Evolutionary conservation across 2,329 filamentous ascomycete species (phyloP).

Genomic region (Hymenoscyphus occultus): DNA sequence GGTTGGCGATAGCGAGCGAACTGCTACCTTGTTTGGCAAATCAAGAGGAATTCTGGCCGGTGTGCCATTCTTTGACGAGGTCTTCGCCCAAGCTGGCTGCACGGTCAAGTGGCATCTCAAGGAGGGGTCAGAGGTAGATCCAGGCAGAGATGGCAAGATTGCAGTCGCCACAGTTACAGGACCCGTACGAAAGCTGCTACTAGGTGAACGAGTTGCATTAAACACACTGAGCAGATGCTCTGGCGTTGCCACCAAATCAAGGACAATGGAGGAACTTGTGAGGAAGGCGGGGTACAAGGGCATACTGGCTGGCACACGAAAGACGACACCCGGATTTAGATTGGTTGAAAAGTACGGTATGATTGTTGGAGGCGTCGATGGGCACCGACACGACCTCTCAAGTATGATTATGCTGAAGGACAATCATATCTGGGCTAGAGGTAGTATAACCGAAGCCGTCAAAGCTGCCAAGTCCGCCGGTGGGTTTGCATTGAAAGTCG

Average conservation of each 20-base stretch:
- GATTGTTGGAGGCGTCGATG: conserved; percentile 87
- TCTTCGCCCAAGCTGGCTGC: conserved; percentile 87
- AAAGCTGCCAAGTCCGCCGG: conserved; percentile 76
- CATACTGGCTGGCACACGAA: conserved; percentile 87
- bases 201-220: conserved; percentile 90
- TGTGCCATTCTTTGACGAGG: conserved; percentile 91
- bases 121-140: conserved; percentile 69
- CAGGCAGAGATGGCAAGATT: conserved; percentile 50
- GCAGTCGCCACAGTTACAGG: conserved; percentile 79
- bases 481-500: conserved; percentile 89
- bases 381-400: conserved; percentile 85
- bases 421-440: conserved; percentile 93
- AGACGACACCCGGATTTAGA: conserved; percentile 94
- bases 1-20: conserved; percentile 67
- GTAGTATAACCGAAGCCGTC: conserved; percentile 83
- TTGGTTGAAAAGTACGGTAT: conserved; percentile 98
- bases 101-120: conserved; percentile 81
- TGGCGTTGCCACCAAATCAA: conserved; percentile 74
- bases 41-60: conserved; percentile 81
- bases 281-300: conserved; percentile 72
- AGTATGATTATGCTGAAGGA: conserved; percentile 99
- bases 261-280: conserved; percentile 53
- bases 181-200: conserved; percentile 70
- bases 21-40: conserved; percentile 67
- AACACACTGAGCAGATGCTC: conserved; percentile 90